These are phyloP conservation scores for Psilocybe sp. DNA, from an alignment of 768 basidiomycete species.

Conservation along the genomic window DNA sequence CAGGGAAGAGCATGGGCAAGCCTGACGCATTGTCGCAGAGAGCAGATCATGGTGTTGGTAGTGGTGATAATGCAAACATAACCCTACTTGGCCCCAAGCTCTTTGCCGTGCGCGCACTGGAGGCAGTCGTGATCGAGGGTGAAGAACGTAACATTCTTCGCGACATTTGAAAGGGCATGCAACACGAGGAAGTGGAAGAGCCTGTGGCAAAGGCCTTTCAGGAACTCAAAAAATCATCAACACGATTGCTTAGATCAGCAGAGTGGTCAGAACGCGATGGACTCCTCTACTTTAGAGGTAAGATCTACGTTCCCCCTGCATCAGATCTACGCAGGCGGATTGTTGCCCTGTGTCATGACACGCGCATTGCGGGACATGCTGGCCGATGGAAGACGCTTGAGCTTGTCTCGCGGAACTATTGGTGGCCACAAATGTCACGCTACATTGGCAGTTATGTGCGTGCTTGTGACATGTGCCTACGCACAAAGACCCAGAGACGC, in stretches of 20 bases:
- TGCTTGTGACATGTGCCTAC: conserved; percentile 27
- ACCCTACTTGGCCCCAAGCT: conserved; percentile 9
- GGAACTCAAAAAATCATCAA: background rate
- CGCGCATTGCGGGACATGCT: conserved; percentile 27
- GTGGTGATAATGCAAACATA: conserved; percentile 17
- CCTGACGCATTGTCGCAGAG: conserved; percentile 23
- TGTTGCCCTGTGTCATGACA: conserved; percentile 14
- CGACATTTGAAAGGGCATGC: conserved; percentile 2
- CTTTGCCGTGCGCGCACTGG: background rate
- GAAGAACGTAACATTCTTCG: background rate
- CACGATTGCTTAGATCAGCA: conserved; percentile 6
- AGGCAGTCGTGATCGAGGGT: background rate
- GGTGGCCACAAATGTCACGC: conserved; percentile 18
- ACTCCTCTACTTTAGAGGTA: conserved; percentile 18
- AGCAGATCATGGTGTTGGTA: conserved; percentile 19
- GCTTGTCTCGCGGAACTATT: conserved; percentile 24
- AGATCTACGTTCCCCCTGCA: conserved; percentile 10
- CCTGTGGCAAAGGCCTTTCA: background rate
- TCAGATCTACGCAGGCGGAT: conserved; percentile 6
- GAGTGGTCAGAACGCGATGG: conserved; percentile 16
- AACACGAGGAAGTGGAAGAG: background rate
- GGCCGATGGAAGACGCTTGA: conserved; percentile 28
- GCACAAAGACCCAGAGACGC: conserved; percentile 29
- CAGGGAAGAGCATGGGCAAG: conserved; percentile 19
- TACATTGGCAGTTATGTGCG: conserved; percentile 18